Conservation (phyloP, 345 rosid species). For the Lagerstroemia speciosa region DNA sequence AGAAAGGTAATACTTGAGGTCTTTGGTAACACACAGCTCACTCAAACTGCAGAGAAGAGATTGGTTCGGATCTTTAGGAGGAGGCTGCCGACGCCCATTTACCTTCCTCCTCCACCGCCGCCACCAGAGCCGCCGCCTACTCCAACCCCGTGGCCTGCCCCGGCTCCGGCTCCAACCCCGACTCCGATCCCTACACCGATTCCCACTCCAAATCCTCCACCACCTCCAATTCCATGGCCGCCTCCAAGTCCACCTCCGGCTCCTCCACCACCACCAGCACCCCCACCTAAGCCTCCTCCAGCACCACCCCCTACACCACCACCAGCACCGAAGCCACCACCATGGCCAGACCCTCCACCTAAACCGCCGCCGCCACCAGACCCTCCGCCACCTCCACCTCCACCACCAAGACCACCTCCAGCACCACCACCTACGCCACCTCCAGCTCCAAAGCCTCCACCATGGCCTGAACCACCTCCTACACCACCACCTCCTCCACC, state of each 20-base stretch:
- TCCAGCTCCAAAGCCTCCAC: constrained; percentile 35
- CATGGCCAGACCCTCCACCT: constrained; percentile 25
- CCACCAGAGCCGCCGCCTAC: constrained; percentile 16
- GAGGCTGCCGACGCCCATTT: neutral
- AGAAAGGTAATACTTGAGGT: neutral
- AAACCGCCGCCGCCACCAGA: constrained; percentile 50
- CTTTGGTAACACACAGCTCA: neutral
- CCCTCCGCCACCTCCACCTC: constrained; percentile 46
- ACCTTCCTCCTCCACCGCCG: constrained; percentile 13
- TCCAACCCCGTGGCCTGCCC: constrained; percentile 14
- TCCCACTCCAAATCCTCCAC: constrained; percentile 23
- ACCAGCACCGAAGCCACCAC: constrained; percentile 25
- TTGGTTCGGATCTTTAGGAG: neutral
- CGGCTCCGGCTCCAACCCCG: constrained; percentile 21
- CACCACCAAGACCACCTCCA: constrained; percentile 35
- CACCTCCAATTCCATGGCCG: constrained; percentile 11
- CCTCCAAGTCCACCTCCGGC: constrained; percentile 21
- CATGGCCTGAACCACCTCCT: constrained; percentile 23
- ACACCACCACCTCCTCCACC: constrained; percentile 32
- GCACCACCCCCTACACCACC: constrained; percentile 31
- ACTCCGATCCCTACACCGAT: constrained; percentile 19
- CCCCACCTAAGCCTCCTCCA: constrained; percentile 29
- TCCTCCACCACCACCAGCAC: constrained; percentile 33
- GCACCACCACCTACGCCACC: constrained; percentile 33
- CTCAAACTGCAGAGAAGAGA: neutral